A percentile compares a stretch with the other conserved stretches of the same genome.
Conservation (phyloP, 768 basidiomycete genomes). For the Leccinum broughii region DNA sequence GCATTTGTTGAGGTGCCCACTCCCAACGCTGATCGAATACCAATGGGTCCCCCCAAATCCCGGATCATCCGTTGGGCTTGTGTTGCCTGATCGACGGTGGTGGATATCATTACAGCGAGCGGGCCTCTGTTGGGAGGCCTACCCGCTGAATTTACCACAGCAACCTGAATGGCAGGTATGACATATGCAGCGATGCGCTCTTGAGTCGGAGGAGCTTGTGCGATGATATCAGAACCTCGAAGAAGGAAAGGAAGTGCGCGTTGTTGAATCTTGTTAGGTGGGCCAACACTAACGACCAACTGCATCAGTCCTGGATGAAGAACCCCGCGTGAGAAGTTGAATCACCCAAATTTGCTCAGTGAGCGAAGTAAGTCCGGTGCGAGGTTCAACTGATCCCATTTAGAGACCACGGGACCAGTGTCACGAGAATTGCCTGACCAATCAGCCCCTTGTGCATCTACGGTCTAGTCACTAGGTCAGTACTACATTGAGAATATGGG, state of each 20-base stretch:
- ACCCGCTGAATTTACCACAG: conserved; percentile 60
- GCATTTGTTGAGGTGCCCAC: conserved; percentile 82
- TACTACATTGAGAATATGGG: conserved; percentile 10
- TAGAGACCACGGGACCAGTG: conserved; percentile 79
- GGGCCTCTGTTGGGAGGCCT: conserved; percentile 68
- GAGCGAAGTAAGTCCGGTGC: conserved; percentile 86
- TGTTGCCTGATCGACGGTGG: conserved; percentile 97
- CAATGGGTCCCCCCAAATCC: conserved; percentile 90
- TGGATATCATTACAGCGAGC: conserved; percentile 91
- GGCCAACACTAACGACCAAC: conserved; percentile 70
- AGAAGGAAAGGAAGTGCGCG: conserved; percentile 94
- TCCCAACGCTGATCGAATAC: conserved; percentile 86
- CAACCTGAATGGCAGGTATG: conserved; percentile 85
- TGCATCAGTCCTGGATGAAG: conserved; percentile 17
- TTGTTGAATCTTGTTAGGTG: conserved; percentile 99
- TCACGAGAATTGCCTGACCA: conserved; percentile 62
- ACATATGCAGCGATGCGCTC: conserved; percentile 98
- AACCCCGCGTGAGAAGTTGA: conserved; percentile 14
- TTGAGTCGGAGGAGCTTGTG: conserved; percentile 97
- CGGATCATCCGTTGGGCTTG: conserved; percentile 96
- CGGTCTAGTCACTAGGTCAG: conserved; percentile 36
- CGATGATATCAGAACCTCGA: conserved; percentile 93
- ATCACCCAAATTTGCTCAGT: conserved; percentile 91
- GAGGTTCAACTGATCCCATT: conserved; percentile 93
- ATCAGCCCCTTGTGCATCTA: conserved; percentile 57